phyloP scores from a whole-genome alignment of 371 early-diverging fungal species.

The Mucor sp. region DNA sequence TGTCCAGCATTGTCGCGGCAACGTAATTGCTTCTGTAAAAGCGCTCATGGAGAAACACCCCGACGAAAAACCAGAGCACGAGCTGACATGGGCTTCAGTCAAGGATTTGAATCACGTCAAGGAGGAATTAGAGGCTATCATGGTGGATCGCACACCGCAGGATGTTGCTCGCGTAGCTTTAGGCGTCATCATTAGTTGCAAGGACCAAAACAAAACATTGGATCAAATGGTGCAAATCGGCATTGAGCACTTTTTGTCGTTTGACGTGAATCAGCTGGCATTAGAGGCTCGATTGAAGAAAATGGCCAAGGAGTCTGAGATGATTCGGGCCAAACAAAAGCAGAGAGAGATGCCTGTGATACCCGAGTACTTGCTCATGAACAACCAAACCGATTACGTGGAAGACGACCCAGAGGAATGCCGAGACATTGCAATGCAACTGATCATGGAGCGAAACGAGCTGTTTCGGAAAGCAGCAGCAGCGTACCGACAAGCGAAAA shows the following conservation, averaged over 20 bases:
- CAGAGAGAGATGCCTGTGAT: slow-evolving; percentile 34
- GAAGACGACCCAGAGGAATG: slow-evolving; percentile 68
- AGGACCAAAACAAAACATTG: slow-evolving; percentile 11
- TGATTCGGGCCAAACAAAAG: slow-evolving; percentile 13
- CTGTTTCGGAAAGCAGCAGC: slow-evolving; percentile 64
- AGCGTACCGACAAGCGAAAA: slow-evolving; percentile 54
- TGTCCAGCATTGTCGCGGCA: slow-evolving; percentile 25
- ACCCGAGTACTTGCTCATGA: slow-evolving; percentile 43
- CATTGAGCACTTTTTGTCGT: slow-evolving; percentile 47
- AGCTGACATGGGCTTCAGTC: slow-evolving; percentile 19
- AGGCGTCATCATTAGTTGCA: slow-evolving; percentile 36
- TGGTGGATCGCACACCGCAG: slow-evolving; percentile 41
- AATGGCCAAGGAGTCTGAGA: slow-evolving; percentile 27
- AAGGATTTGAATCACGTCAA: slow-evolving; percentile 26
- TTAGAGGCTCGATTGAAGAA: slow-evolving; percentile 36
- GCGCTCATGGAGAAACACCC: slow-evolving; percentile 22
- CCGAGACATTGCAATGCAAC: slow-evolving; percentile 55
- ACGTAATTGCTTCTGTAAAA: slow-evolving; percentile 24
- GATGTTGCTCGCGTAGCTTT: slow-evolving; percentile 47
- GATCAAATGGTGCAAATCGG: slow-evolving; percentile 41
- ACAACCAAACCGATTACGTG: slow-evolving; percentile 46
- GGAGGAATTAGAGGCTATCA: slow-evolving; percentile 39
- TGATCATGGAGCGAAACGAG: slow-evolving; percentile 60
- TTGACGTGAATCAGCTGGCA: slow-evolving; percentile 33
- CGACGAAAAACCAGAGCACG: slow-evolving; percentile 21